Conservation (phyloP, 345 rosid genomes). For the Hibiscus mutabilis region DNA sequence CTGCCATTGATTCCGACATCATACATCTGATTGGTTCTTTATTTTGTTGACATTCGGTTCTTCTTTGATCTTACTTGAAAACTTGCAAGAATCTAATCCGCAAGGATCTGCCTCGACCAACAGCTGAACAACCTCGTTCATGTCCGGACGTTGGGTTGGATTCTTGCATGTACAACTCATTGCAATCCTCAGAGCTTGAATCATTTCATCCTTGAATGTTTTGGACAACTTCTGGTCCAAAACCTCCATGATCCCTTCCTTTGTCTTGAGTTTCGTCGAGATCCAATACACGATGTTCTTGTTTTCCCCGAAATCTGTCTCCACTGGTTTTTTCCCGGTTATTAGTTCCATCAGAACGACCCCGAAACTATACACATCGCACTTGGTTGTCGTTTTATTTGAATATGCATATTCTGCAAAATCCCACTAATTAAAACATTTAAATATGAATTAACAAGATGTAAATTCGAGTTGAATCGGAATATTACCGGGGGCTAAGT, state of each 20-base stretch:
- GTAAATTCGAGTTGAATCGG: constrained; percentile 1
- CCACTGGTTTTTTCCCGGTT: constrained; percentile 81
- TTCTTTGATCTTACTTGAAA: constrained; percentile 45
- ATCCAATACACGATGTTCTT: constrained; percentile 80
- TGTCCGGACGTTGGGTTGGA: constrained; percentile 72
- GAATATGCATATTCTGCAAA: constrained; percentile 82
- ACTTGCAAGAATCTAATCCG: constrained; percentile 36
- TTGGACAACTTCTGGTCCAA: constrained; percentile 57
- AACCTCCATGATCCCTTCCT: constrained; percentile 63
- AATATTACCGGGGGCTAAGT: constrained; percentile 75
- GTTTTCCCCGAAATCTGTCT: constrained; percentile 76
- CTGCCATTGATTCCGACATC: not conserved
- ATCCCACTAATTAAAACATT: not conserved
- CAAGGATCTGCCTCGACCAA: constrained; percentile 63
- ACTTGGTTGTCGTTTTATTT: constrained; percentile 76
- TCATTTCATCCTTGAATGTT: constrained; percentile 58
- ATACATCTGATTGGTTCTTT: constrained; percentile 33
- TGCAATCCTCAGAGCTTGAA: constrained; percentile 64
- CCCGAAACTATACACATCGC: constrained; percentile 92
- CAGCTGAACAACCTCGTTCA: constrained; percentile 82
- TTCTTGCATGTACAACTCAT: constrained; percentile 56
- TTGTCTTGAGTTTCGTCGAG: constrained; percentile 58
- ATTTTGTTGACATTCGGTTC: constrained; percentile 26
- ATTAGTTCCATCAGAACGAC: constrained; percentile 83
- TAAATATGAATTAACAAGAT: not conserved